Evolutionary conservation across 805 yeast genomes (phyloP).

Genomic region (Candida montana): DNA sequence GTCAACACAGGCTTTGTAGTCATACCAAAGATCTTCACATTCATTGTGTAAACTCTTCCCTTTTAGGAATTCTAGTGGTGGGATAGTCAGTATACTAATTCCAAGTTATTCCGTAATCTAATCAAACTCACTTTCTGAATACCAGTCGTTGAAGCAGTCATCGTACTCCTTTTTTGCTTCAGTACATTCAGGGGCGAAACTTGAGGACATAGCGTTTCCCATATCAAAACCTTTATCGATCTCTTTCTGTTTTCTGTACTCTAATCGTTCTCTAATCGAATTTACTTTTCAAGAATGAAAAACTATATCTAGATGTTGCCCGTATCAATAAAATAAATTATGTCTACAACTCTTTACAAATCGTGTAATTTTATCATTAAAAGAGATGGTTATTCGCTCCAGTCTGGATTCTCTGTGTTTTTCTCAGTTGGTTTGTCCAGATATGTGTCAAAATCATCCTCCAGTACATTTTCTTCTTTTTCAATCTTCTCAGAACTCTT

Average conservation of each 20-base stretch:
- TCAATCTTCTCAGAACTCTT: not conserved
- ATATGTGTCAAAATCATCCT: conserved; percentile 22
- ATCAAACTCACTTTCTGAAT: conserved; percentile 65
- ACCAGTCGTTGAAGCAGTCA: conserved; percentile 92
- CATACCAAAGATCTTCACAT: conserved; percentile 85
- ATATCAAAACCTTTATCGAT: conserved; percentile 26
- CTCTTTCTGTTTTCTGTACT: no score
- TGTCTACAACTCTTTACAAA: no score
- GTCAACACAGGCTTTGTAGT: conserved; percentile 84
- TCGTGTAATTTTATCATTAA: no score
- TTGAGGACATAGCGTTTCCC: conserved; percentile 76
- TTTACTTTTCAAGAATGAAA: not conserved
- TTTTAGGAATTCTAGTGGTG: conserved; percentile 46
- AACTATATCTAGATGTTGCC: not conserved
- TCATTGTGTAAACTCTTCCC: conserved; percentile 63
- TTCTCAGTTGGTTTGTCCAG: conserved; percentile 16
- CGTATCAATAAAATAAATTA: not conserved
- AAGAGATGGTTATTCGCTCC: conserved; percentile 21
- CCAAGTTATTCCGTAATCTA: not conserved
- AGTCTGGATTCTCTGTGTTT: conserved; percentile 8
- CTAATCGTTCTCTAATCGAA: no score
- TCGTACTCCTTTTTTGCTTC: conserved; percentile 81
- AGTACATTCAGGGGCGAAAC: conserved; percentile 97
- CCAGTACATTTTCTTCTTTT: conserved; percentile 1
- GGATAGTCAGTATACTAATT: conserved; percentile 3